These are phyloP conservation scores for Botrytis elliptica DNA, from an alignment of 2,329 filamentous ascomycete species.

Conservation along the genomic window DNA sequence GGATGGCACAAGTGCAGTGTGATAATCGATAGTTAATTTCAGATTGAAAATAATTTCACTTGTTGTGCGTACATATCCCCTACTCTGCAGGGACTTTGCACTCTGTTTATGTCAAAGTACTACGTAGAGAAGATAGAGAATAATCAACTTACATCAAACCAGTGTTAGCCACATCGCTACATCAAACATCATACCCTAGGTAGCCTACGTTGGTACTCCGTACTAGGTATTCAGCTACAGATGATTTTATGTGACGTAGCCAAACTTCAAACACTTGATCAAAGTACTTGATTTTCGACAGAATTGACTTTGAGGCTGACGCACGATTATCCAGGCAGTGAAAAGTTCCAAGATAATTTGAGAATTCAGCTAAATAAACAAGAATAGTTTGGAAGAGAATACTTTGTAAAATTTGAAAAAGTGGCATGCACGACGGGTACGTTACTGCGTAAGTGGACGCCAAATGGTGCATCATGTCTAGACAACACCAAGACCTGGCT, in stretches of 20 bases:
- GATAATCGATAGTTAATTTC: background rate
- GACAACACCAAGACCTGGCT: background rate
- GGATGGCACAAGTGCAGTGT: background rate
- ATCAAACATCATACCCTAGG: background rate
- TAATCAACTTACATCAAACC: background rate
- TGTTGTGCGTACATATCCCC: background rate
- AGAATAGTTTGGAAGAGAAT: background rate
- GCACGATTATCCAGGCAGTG: background rate
- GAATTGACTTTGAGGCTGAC: background rate
- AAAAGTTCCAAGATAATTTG: background rate
- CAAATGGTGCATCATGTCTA: background rate
- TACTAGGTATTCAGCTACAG: background rate
- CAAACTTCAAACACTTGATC: background rate
- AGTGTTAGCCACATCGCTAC: background rate
- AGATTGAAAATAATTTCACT: background rate
- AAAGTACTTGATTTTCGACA: constrained; percentile 1
- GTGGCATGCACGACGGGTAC: background rate
- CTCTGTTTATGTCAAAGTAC: background rate
- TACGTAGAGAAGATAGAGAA: background rate
- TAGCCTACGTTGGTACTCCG: background rate
- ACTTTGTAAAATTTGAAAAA: background rate
- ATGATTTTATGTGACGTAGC: background rate
- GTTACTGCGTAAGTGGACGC: background rate
- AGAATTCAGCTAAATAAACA: background rate
- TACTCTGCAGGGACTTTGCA: background rate